phyloP scores from a whole-genome alignment of 805 yeast species.

The Schwanniomyces sp. region DNA sequence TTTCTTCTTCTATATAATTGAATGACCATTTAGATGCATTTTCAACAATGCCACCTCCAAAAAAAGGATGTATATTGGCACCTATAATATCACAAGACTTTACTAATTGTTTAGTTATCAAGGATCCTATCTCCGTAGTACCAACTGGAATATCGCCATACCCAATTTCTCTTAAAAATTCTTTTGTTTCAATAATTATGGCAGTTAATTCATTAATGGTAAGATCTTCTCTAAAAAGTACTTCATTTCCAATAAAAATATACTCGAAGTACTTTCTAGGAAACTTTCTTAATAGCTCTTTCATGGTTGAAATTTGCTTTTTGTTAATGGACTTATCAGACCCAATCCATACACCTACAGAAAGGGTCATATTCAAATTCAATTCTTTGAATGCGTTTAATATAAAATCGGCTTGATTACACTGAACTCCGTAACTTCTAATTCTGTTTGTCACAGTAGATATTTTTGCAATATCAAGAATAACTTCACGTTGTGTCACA shows the following conservation, averaged over 20 bases:
- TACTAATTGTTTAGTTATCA: slow-evolving; percentile 38
- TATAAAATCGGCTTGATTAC: slow-evolving; percentile 53
- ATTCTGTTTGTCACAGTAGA: slow-evolving; percentile 60
- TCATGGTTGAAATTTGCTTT: slow-evolving; percentile 47
- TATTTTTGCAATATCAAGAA: slow-evolving; percentile 55
- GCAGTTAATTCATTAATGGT: slow-evolving; percentile 32
- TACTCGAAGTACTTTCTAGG: slow-evolving; percentile 50
- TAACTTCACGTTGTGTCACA: slow-evolving; percentile 43
- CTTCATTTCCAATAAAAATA: slow-evolving; percentile 64
- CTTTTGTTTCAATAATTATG: slow-evolving; percentile 44
- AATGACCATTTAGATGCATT: slow-evolving; percentile 54
- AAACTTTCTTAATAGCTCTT: slow-evolving; percentile 36
- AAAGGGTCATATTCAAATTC: slow-evolving; percentile 52
- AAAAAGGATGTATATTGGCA: slow-evolving; percentile 67
- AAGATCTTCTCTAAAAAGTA: slow-evolving; percentile 52
- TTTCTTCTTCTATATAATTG: slow-evolving; percentile 44
- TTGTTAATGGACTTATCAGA: slow-evolving; percentile 42
- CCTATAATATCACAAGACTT: slow-evolving; percentile 56
- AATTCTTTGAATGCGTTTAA: slow-evolving; percentile 53
- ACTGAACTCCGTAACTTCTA: slow-evolving; percentile 61
- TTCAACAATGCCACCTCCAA: slow-evolving; percentile 53
- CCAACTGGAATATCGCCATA: slow-evolving; percentile 53
- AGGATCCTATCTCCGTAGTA: slow-evolving; percentile 58
- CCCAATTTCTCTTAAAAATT: slow-evolving; percentile 30
- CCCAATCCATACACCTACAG: slow-evolving; percentile 67